Conservation (phyloP, 495 filamentous ascomycete species). For the Talaromyces proteolyticus region DNA sequence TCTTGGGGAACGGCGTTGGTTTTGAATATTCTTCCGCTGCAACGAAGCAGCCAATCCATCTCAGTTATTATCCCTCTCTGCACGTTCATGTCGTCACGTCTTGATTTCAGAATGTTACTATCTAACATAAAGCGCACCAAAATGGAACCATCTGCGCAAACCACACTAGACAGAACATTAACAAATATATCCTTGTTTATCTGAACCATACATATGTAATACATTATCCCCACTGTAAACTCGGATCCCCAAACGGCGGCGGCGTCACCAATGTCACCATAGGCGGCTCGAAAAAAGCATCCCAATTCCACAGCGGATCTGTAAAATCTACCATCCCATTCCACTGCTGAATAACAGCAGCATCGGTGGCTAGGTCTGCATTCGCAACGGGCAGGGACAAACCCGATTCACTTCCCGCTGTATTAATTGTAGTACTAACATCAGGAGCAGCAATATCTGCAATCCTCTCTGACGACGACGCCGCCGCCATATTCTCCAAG, state of each 20-base stretch:
- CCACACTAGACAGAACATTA: too few species aligned
- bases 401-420: too few species aligned
- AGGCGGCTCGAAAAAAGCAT: conserved; percentile 4
- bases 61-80: too few species aligned
- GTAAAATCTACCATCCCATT: conserved; percentile 1
- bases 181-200: too few species aligned
- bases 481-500: conserved; percentile 10
- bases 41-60: too few species aligned
- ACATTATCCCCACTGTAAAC: background rate
- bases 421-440: background rate
- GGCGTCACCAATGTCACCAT: background rate
- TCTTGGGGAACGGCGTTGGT: too few species aligned
- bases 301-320: conserved; percentile 5
- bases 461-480: background rate
- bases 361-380: background rate
- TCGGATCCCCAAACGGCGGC: background rate
- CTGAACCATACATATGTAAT: too few species aligned
- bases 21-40: too few species aligned
- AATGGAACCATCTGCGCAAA: too few species aligned
- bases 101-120: too few species aligned
- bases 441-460: background rate
- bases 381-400: background rate
- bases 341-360: background rate
- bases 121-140: too few species aligned
- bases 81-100: too few species aligned